Percentiles rank a stretch among this genome's conserved stretches.
Evolutionary conservation across 2,329 filamentous ascomycete genomes (phyloP).

Genomic region (Coniochaeta ligniaria): DNA sequence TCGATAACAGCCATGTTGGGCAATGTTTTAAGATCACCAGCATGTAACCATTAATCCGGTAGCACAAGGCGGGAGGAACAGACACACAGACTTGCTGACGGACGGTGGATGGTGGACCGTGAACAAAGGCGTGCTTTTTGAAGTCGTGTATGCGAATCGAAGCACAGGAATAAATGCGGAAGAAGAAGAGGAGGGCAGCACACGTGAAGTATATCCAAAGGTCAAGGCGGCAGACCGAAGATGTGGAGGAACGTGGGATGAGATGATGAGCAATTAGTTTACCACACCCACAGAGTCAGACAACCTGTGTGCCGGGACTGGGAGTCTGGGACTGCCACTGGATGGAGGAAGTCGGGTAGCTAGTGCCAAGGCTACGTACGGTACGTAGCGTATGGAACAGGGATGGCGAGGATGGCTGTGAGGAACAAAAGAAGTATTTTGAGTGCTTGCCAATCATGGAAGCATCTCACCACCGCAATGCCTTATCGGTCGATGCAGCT

Average conservation of each 20-base stretch:
- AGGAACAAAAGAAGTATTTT: background rate
- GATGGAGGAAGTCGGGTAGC: background rate
- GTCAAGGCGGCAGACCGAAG: background rate
- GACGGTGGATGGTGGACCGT: background rate
- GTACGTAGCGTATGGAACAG: background rate
- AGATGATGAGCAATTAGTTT: conserved; percentile 1
- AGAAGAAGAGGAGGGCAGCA: background rate
- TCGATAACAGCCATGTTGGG: conserved; percentile 25
- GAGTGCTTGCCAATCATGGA: background rate
- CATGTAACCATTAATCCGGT: background rate
- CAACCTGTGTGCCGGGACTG: background rate
- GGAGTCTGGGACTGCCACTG: background rate
- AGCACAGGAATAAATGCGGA: background rate
- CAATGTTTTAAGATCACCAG: background rate
- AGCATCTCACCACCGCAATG: background rate
- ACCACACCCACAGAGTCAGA: background rate
- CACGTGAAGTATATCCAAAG: background rate
- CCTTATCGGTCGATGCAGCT: background rate
- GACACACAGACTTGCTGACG: background rate
- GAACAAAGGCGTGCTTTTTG: background rate
- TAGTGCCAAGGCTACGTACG: background rate
- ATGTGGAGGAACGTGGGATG: conserved; percentile 1
- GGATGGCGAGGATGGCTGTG: background rate
- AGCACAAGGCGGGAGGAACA: background rate
- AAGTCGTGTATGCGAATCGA: background rate